These are phyloP conservation scores for Amylostereum areolatum DNA, from an alignment of 1,284 basidiomycete genomes.

Conservation along the genomic window DNA sequence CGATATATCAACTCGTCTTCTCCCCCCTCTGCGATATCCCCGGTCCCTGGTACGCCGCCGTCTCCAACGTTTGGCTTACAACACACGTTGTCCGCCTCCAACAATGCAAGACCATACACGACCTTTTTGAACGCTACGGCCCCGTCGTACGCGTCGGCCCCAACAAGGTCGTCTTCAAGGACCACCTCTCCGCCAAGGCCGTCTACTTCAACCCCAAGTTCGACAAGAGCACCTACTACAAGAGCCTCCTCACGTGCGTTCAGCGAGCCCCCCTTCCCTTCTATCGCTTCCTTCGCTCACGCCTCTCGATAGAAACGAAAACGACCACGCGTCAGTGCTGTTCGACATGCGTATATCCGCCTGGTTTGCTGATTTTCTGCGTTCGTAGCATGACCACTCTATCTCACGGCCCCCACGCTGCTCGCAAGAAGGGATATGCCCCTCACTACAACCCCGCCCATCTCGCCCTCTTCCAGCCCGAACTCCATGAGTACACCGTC, in stretches of 20 bases:
- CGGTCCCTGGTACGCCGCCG: conserved; percentile 71
- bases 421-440: conserved; percentile 65
- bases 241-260: conserved; percentile 67
- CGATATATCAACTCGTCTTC: conserved; percentile 47
- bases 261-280: conserved; percentile 7
- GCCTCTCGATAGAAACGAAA: conserved; percentile 54
- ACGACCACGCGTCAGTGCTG: conserved; percentile 64
- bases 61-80: conserved; percentile 67
- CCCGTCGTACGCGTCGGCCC: conserved; percentile 73
- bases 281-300: conserved; percentile 5
- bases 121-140: conserved; percentile 63
- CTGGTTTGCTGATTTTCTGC: neutral
- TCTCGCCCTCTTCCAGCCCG: conserved; percentile 57
- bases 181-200: conserved; percentile 55
- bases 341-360: neutral
- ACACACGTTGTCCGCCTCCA: conserved; percentile 65
- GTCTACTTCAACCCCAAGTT: conserved; percentile 71
- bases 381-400: conserved; percentile 65
- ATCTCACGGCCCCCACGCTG: conserved; percentile 57
- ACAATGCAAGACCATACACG: conserved; percentile 63
- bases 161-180: conserved; percentile 71
- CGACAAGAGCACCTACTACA: conserved; percentile 69
- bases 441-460: conserved; percentile 61
- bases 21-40: conserved; percentile 68
- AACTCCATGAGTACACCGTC: conserved; percentile 48